These are phyloP conservation scores for Byssothecium circinans DNA, from an alignment of 2,329 filamentous ascomycete species.

Conservation along the genomic window DNA sequence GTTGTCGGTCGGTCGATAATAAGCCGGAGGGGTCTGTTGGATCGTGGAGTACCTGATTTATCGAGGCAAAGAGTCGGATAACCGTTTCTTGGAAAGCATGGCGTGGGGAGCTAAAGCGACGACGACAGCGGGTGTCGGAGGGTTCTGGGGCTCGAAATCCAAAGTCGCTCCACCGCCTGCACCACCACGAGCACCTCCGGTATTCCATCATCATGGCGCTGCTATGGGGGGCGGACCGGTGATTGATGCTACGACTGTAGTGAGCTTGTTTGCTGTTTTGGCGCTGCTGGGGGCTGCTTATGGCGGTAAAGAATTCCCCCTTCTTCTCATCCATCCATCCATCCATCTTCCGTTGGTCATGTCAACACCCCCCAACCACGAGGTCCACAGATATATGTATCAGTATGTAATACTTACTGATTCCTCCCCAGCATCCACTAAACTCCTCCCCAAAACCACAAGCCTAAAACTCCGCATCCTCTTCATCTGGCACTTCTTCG, in stretches of 20 bases:
- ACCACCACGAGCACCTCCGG: constrained; percentile 55
- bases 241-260: constrained; percentile 55
- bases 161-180: constrained; percentile 58
- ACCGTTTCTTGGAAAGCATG: constrained; percentile 1
- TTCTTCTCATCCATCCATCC: background rate
- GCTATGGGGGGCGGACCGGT: constrained; percentile 41
- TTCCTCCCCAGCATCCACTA: constrained; percentile 44
- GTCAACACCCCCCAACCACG: too few relatives aligned
- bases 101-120: constrained; percentile 2
- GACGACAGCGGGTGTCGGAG: background rate
- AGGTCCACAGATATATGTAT: too few relatives aligned
- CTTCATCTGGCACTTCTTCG: constrained; percentile 94
- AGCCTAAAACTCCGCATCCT: constrained; percentile 68
- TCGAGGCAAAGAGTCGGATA: background rate
- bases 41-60: too few relatives aligned
- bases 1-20: too few relatives aligned
- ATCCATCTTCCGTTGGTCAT: too few relatives aligned
- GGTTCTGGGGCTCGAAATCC: constrained; percentile 17
- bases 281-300: constrained; percentile 58
- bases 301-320: constrained; percentile 3
- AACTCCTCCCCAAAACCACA: constrained; percentile 57
- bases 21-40: background rate
- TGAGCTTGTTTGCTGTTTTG: constrained; percentile 58
- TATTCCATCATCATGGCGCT: constrained; percentile 19
- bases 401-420: too few relatives aligned